These are phyloP conservation scores for Aspergillus sp. DNA, from an alignment of 2,329 filamentous ascomycete species.

Conservation along the genomic window DNA sequence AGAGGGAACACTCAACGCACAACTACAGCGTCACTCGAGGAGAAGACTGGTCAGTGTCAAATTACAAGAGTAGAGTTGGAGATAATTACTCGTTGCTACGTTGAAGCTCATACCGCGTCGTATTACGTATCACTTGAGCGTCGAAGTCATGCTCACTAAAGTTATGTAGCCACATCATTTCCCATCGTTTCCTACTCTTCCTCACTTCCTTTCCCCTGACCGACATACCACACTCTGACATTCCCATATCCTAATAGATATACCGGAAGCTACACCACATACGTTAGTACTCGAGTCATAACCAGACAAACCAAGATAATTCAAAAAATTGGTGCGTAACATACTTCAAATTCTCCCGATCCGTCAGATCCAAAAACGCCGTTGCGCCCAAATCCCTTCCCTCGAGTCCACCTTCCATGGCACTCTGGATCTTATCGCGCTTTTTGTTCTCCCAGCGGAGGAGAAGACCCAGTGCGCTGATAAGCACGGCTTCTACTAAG, in stretches of 20 bases:
- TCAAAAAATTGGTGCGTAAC: not conserved
- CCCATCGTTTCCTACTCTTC: not conserved
- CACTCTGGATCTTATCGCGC: constrained; percentile 54
- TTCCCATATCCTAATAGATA: constrained; percentile 22
- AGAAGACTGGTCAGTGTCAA: no score
- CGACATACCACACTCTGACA: not conserved
- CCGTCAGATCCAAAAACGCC: constrained; percentile 60
- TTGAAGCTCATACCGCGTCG: no score
- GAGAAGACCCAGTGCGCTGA: constrained; percentile 51
- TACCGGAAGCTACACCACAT: constrained; percentile 24
- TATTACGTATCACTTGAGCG: no score
- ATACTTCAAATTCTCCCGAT: constrained; percentile 57
- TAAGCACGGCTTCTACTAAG: constrained; percentile 55
- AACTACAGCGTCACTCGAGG: no score
- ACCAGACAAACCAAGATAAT: not conserved
- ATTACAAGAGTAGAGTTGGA: no score
- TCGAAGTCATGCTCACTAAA: no score
- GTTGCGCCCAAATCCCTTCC: constrained; percentile 54
- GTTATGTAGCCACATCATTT: no score
- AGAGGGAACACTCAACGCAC: no score
- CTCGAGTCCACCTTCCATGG: constrained; percentile 51
- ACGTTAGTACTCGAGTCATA: not conserved
- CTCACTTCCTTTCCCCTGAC: not conserved
- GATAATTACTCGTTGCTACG: no score
- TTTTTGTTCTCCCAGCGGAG: constrained; percentile 56